These are phyloP conservation scores for Inga oerstediana DNA, from an alignment of 306 rosid genomes.

Conservation along the genomic window DNA sequence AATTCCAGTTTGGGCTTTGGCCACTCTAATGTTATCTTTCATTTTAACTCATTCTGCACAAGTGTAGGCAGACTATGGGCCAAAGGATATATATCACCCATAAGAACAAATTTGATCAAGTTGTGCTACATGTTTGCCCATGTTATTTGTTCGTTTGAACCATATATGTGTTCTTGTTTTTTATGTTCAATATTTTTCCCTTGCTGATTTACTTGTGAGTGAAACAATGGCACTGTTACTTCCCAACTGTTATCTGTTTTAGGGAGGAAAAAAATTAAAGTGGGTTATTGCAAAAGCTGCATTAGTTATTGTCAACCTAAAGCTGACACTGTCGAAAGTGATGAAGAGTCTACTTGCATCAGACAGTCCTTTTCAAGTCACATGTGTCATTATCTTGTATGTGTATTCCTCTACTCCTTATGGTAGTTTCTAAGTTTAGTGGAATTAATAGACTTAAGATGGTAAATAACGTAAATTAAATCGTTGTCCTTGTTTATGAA, in stretches of 20 bases:
- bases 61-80: too few relatives aligned
- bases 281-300: neutral
- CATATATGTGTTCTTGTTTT: too few relatives aligned
- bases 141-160: neutral
- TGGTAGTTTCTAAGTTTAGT: neutral
- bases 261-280: too few relatives aligned
- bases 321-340: neutral
- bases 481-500: too few relatives aligned
- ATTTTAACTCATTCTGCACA: too few relatives aligned
- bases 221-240: neutral
- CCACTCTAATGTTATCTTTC: too few relatives aligned
- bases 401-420: neutral
- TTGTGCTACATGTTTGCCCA: neutral
- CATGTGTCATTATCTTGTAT: neutral
- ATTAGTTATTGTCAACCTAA: neutral
- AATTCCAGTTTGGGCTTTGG: too few relatives aligned
- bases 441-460: neutral
- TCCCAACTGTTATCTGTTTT: too few relatives aligned
- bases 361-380: neutral
- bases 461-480: too few relatives aligned
- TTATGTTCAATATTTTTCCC: neutral
- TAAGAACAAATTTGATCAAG: too few relatives aligned
- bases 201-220: neutral
- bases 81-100: too few relatives aligned
- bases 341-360: neutral